Base-by-base conservation (phyloP, 176 grass and related monocot genomes). In the Phyllostachys edulis region DNA sequence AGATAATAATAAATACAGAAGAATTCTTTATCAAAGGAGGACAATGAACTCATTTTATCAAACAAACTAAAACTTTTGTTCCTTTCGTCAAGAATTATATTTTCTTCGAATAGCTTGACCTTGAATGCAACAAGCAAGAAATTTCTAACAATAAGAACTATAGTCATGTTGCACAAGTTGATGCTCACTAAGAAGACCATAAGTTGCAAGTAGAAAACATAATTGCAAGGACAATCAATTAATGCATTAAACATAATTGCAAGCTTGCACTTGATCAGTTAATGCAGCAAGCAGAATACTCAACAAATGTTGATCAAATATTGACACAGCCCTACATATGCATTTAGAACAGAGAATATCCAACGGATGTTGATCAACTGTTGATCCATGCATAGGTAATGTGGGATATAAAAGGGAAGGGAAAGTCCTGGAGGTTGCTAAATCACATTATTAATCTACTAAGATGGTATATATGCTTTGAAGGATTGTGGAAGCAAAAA, bases 61-160 rank as follows among this genome's bases (percentile, higher is more conserved):
- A 29, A 29, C 29, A 29, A 29, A 29, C 29, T 29, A 29, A 0
- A 29, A 29, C 79, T 95, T 67, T 92, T 98, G 87, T 92, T 95
- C 45, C 82, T 89, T 67, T 96, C 91, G 21, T 94, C 91, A 20
- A 96, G 85, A 52, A 92, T 65, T 74, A 70, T 92, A 32, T 96
- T 98, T 71, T 95, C 96, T 60, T 94, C 91, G 52, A 90, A 93
- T 29, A 95, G 76, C 63, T 92, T 87, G 16, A 89, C 96, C 93
- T 98, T 80, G 29, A 36, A 85, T 29, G 17, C 26, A 54, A 73
- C 17, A 69, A 24, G 54, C 24, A 51, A 71, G 46, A 61, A 75
- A 42, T 9, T 63, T 63, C 7, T 26, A 24, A 62, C 4, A 0
- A 47, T 74, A 27, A 74, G 8, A 40, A 12, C 47, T 4, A 40